Base-by-base conservation (phyloP, 495 filamentous ascomycete species). In the Aspergillus diversus region DNA sequence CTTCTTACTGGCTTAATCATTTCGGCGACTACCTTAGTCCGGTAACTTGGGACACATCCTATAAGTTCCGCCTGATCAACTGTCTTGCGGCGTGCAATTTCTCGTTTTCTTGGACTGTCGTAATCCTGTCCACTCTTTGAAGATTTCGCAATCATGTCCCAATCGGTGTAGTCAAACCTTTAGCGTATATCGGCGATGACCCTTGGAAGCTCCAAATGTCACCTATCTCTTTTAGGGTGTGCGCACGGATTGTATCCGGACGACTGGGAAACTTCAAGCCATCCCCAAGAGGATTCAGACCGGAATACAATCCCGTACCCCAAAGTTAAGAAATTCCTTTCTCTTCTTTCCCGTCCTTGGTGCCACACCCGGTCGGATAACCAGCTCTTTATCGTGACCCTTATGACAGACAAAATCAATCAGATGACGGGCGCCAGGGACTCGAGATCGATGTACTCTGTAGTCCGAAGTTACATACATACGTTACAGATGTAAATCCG, bases 41-140 rank as follows among this genome's bases (percentile, higher is more conserved):
- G 37, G 37, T 66, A 59, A 49, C 35, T 51, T 57, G 65, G 65
- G 65, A 59, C 65, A 63, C 51, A 61, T 60, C 56, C 21, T 35
- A 17, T 47, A 48, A 63, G 60, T 63, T 63, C 65, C 64, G 60
- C 49, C 37, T 52, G 46, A 49, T 37, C 56, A 61, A 61, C 63
- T 57, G 39, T 49, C 8, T 16, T 4, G 17, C 5, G n/a, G 39
- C 12, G 39, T 27, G 21, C 39, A 43, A n/a, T 43, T 11, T 21
- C 17, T 49, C 16, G 12, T 49, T 8, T 17, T 57, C 33, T 57
- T 31, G 55, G 27, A 27, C 9, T n/a, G 39, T 39, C 37, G 37
- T 39, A 43, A 43, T 50, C 7, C 9, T n/a, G 16, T 31, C 6
- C 17, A 31, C 27, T 31, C 47, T 17, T 17, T 15, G 16, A 11